Conservation (phyloP, 306 rosid genomes). For the Lathyrus tuberosus region DNA sequence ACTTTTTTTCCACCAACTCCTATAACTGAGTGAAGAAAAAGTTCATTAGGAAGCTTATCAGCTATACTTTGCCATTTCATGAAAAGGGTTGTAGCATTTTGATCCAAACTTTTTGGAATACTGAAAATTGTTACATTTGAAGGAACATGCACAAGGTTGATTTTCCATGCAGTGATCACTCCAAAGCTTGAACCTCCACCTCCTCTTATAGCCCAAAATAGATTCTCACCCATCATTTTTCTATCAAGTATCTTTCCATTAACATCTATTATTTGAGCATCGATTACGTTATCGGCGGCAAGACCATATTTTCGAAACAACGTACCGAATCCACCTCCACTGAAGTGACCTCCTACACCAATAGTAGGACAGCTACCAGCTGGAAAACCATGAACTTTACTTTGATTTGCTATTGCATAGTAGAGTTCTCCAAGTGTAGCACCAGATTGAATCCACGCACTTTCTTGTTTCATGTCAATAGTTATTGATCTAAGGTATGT, state of each 20-base stretch:
- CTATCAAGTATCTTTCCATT: constrained; percentile 47
- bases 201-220: constrained; percentile 70
- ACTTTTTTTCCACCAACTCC: constrained; percentile 20
- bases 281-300: constrained; percentile 51
- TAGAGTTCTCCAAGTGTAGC: constrained; percentile 48
- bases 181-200: constrained; percentile 72
- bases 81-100: constrained; percentile 42
- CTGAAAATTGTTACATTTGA: constrained; percentile 44
- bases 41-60: constrained; percentile 29
- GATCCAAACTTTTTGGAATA: constrained; percentile 26
- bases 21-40: constrained; percentile 38
- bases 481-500: constrained; percentile 32
- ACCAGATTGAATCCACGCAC: constrained; percentile 45
- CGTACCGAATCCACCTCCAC: constrained; percentile 48
- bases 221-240: constrained; percentile 53
- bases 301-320: constrained; percentile 56
- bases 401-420: constrained; percentile 35
- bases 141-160: constrained; percentile 51
- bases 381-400: constrained; percentile 40
- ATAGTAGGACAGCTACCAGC: constrained; percentile 40
- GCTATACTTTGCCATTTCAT: constrained; percentile 49
- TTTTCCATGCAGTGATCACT: constrained; percentile 51
- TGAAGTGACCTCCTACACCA: constrained; percentile 47
- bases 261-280: constrained; percentile 51
- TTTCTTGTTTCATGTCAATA: constrained; percentile 29